These are phyloP conservation scores for Boletus fagicola DNA, from an alignment of 768 basidiomycete species.

Conservation along the genomic window DNA sequence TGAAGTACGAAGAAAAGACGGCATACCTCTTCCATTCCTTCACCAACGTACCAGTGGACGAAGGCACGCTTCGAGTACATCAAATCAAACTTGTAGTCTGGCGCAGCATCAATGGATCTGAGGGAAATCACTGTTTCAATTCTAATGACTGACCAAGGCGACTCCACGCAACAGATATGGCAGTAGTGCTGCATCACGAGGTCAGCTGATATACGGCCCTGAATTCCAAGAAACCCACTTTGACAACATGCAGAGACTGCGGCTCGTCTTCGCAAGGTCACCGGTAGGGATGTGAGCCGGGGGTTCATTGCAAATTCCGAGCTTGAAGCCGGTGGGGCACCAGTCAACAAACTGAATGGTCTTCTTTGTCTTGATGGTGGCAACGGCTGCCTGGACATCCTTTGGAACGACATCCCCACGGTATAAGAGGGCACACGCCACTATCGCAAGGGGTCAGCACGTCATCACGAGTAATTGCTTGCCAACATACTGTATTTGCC, in stretches of 20 bases:
- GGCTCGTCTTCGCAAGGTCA: conserved; percentile 90
- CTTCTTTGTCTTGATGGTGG: conserved; percentile 93
- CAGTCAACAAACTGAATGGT: conserved; percentile 99
- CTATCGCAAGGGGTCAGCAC: conserved; percentile 37
- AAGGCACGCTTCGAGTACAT: conserved; percentile 96
- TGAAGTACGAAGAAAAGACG: conserved; percentile 1
- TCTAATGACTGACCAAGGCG: conserved; percentile 56
- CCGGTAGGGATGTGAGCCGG: conserved; percentile 90
- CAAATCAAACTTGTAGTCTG: conserved; percentile 97
- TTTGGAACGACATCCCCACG: conserved; percentile 97
- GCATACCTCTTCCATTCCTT: conserved; percentile 94
- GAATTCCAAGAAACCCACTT: conserved; percentile 48
- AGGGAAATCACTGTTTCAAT: neutral
- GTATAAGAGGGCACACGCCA: conserved; percentile 91
- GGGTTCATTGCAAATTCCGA: conserved; percentile 97
- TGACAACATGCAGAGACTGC: conserved; percentile 97
- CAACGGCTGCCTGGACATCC: conserved; percentile 90
- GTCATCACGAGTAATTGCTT: neutral
- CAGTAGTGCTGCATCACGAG: conserved; percentile 61
- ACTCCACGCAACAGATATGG: conserved; percentile 93
- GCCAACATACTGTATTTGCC: conserved; percentile 92
- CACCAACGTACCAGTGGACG: conserved; percentile 94
- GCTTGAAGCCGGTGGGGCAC: conserved; percentile 98
- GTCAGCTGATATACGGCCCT: neutral
- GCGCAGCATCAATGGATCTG: conserved; percentile 4